Percentiles rank a stretch among this genome's conserved stretches.
These are phyloP conservation scores for Solanum peruvianum DNA, from an alignment of 257 asterid species.

Conservation along the genomic window DNA sequence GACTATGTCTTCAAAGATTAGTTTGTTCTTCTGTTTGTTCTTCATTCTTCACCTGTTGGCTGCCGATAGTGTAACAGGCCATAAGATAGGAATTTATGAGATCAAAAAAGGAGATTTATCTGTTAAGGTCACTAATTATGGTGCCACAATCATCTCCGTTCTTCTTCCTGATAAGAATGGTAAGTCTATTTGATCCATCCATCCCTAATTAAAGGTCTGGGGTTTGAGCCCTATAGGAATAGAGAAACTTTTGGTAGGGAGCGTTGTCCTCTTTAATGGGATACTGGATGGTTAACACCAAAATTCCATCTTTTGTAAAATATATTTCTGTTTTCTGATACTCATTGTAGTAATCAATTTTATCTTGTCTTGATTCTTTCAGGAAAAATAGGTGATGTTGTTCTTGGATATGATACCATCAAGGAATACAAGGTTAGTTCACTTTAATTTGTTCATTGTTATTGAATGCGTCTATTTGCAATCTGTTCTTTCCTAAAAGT, in stretches of 20 bases:
- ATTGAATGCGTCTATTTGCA: background rate
- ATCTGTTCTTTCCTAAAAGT: background rate
- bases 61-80: background rate
- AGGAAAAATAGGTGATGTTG: constrained; percentile 52
- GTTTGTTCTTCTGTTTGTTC: constrained; percentile 10
- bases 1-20: constrained; percentile 15
- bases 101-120: constrained; percentile 6
- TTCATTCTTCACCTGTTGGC: constrained; percentile 1
- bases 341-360: background rate
- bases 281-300: background rate
- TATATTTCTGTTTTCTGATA: background rate
- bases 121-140: constrained; percentile 56
- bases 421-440: constrained; percentile 42
- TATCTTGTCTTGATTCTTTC: background rate
- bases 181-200: background rate
- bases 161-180: constrained; percentile 76
- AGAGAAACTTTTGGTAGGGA: background rate
- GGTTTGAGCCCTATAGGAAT: background rate
- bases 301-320: background rate
- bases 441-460: background rate
- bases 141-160: constrained; percentile 76
- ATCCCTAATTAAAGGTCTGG: background rate
- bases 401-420: constrained; percentile 69
- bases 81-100: background rate
- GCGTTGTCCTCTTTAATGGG: background rate